Evolutionary conservation across 768 basidiomycete species (phyloP), one percentile per base, ranked within the genome.

Genomic region (Candolleomyces efflorescens): DNA sequence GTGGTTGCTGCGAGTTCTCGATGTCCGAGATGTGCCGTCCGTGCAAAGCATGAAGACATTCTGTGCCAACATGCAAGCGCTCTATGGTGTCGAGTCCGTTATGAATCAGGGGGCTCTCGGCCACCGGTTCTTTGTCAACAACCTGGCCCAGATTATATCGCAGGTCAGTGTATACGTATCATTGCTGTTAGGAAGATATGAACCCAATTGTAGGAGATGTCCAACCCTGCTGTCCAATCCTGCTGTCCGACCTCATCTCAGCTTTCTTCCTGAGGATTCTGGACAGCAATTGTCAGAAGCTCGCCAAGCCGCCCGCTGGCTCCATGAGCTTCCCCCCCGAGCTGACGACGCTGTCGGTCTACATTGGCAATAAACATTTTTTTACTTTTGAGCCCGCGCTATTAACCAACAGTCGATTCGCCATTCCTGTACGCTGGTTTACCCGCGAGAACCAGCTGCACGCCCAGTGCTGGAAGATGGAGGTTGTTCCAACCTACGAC

Each of bases 71-170:
- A 13, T 60, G 2, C 61, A 59, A 52, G 18, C 27, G 24, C 52
- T 67, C 3, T 71, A 62, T 57, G 73, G 74, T 0, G 63, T 75
- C 17, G 47, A 64, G 1, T 68, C 65, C 22, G 58, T 72, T 2
- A 13, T 49, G 6, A 72, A 73, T 53, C 46, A 65, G 10, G 73
- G 74, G 4, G 64, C 63, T 0, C 61, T 72, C 20, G 73, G 72
- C 0, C 66, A 74, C 54, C 61, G 50, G 7, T 74, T 71, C 48
- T 68, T 66, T 61, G 65, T 71, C 3, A 76, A 75, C 53, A 60
- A 54, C 20, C 43, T 76, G 5, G 26, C 63, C 0, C 54, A 67
- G 17, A 69, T 75, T 22, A 65, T 74, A 32, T 63, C 67, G 1
- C 74, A 72, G 65, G 72, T 70, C 56, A 22, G 50, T 51, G 20